Base-by-base conservation (phyloP, 2,329 filamentous ascomycete species). In the Colletotrichum sp. region DNA sequence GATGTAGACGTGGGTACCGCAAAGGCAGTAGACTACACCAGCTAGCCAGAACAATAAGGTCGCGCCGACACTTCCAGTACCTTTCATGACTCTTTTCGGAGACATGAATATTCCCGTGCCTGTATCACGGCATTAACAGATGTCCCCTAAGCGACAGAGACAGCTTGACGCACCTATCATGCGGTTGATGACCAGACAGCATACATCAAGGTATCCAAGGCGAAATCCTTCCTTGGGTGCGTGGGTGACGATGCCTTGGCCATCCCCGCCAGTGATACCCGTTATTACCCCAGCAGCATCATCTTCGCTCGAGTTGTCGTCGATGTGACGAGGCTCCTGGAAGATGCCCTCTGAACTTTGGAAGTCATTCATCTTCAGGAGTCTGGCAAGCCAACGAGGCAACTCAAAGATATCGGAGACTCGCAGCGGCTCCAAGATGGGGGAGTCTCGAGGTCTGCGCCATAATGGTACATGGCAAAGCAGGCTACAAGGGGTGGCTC, bases 31-130 rank as follows among this genome's bases (percentile, higher is more conserved):
- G 22, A 87, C 74, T 39, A 82, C 81, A 11, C 85, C 85, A 6
- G 82, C 81, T 16, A 85, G 74, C 86, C 86, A 88, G 30, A 88
- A 80, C 12, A 87, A 81, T 12, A 88, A 79, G 6, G 85, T 79
- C 15, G 82, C 79, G 5, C 82, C 83, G 1, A 82, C 80, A 39
- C 82, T 85, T 27, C 76, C 68, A 16, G 83, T 84, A 12, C 82
- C 83, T 15, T 78, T 64, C 78, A 85, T 82, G 13, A 85, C 84
- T 25, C 79, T 78, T 12, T 78, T 73, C 8, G 83, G 84, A 2
- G 81, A 82, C 68, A 82, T 83, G 74, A 85, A 85, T 74, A 85
- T 84, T 27, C 84, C 84, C 4, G 83, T 85, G 68, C 84, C 84
- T 85, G 15, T 1, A 48, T 67, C 32, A 8, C 8, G 15, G 30